Evolutionary conservation across 805 yeast genomes (phyloP).

Genomic region (Candida krabiensis): DNA sequence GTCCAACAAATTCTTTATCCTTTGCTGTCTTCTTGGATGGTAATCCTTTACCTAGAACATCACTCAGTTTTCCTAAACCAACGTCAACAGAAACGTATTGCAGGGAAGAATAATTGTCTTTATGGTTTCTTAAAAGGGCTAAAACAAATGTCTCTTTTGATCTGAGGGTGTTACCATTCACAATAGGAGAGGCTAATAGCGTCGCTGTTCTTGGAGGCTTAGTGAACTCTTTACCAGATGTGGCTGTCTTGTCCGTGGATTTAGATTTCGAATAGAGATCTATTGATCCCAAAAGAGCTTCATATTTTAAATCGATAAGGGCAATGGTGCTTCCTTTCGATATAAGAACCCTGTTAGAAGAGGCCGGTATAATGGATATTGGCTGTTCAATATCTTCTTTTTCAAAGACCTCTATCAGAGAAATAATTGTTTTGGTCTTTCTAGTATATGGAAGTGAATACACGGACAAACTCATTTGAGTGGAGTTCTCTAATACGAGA

Average conservation of each 20-base stretch:
- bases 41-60: constrained; percentile 67
- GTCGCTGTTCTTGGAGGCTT: constrained; percentile 29
- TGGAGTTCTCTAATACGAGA: constrained; percentile 22
- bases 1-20: constrained; percentile 24
- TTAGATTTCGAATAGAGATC: constrained; percentile 33
- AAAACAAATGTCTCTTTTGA: constrained; percentile 43
- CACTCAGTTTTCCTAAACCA: constrained; percentile 67
- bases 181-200: constrained; percentile 34
- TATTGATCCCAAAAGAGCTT: constrained; percentile 34
- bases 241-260: constrained; percentile 7
- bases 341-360: constrained; percentile 47
- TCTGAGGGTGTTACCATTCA: constrained; percentile 43
- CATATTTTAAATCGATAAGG: constrained; percentile 45
- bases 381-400: constrained; percentile 28
- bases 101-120: constrained; percentile 43
- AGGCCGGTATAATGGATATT: constrained; percentile 39
- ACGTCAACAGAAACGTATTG: constrained; percentile 52
- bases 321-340: constrained; percentile 40
- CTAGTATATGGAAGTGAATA: constrained; percentile 34
- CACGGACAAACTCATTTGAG: constrained; percentile 18
- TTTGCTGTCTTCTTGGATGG: constrained; percentile 5
- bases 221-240: constrained; percentile 5
- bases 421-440: constrained; percentile 30
- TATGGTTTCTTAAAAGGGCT: constrained; percentile 39
- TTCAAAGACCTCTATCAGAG: constrained; percentile 18